Base-by-base conservation (phyloP, 2,329 filamentous ascomycete species). In the Delphinella strobiligena region DNA sequence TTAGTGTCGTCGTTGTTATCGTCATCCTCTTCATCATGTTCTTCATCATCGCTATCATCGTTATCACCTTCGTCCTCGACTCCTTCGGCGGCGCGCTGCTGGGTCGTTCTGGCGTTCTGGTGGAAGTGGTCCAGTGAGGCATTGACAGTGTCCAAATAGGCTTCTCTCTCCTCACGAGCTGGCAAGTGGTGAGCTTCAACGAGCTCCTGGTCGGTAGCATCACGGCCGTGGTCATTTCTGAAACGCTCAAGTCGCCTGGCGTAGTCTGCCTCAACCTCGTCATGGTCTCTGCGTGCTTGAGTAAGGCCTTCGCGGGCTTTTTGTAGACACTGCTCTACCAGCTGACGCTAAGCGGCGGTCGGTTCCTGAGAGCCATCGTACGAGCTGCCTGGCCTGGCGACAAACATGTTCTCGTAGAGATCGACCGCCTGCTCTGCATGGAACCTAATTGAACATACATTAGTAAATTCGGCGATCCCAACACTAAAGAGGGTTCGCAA, bases 401-500 rank as follows among this genome's bases (percentile, higher is more conserved):
- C n/a, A 22, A 38, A 38, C 2, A 38, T 30, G 2, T 34, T 30
- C 11, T 29, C 14, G 11, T 38, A 38, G 5, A 27, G 7, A 1
- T 38, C 8, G n/a, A 38, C 5, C 11, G 37, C 19, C 29, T 38
- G 37, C 29, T 34, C 30, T 4, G 37, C 37, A 38, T 38, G 37
- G 30, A 30, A 38, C 12, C 37, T 38, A 4, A 9, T 2, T 14
- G 9, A 1, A 2, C 15, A 11, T n/a, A n/a, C n/a, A n/a, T n/a
- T n/a, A n/a, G n/a, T n/a, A n/a, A n/a, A n/a, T n/a, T n/a, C n/a
- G n/a, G n/a, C n/a, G n/a, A n/a, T n/a, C n/a, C n/a, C 27, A 29
- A 29, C 2, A 7, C 2, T 8, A 32, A 2, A 2, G 19, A 3
- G 7, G 4, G 2, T 14, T 3, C 16, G 15, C 24, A 34, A n/a